phyloP scores from a whole-genome alignment of 495 filamentous ascomycete genomes.

The Penicillium soppii region DNA sequence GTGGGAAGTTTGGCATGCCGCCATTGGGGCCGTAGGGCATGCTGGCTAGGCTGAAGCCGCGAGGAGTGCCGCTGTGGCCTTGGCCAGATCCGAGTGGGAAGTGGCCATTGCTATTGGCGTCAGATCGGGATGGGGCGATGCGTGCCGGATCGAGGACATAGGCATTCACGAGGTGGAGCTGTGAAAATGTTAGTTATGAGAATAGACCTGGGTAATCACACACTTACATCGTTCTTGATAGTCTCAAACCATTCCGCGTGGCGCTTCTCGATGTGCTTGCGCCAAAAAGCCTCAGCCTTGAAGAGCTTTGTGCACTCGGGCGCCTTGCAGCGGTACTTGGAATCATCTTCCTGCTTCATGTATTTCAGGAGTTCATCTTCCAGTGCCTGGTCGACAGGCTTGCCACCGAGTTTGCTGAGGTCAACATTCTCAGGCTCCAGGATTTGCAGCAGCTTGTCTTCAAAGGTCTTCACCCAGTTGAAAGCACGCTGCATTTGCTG shows the following conservation, averaged over 20 bases:
- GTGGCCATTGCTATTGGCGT: slow-evolving; percentile 97
- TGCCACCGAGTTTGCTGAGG: slow-evolving; percentile 84
- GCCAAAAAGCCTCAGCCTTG: slow-evolving; percentile 95
- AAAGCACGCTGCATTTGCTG: slow-evolving; percentile 91
- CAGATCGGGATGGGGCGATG: slow-evolving; percentile 85
- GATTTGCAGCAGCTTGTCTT: slow-evolving; percentile 91
- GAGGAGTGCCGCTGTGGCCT: slow-evolving; percentile 77
- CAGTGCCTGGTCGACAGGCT: slow-evolving; percentile 77
- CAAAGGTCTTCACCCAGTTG: slow-evolving; percentile 99
- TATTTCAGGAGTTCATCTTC: slow-evolving; percentile 83
- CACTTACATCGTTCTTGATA: slow-evolving; percentile 77
- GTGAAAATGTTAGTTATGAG: slow-evolving; percentile 17
- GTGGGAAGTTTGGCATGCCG: slow-evolving; percentile 20
- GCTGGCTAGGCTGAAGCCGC: slow-evolving; percentile 83
- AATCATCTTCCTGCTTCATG: slow-evolving; percentile 95
- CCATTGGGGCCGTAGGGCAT: slow-evolving; percentile 42
- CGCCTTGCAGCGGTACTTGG: slow-evolving; percentile 94
- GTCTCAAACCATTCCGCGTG: slow-evolving; percentile 84
- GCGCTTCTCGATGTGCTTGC: slow-evolving; percentile 96
- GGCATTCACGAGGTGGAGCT: slow-evolving; percentile 86
- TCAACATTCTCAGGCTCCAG: slow-evolving; percentile 87
- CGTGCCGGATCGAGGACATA: slow-evolving; percentile 93
- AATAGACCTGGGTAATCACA: not conserved
- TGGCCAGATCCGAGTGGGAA: slow-evolving; percentile 77
- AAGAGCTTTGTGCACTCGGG: slow-evolving; percentile 95